phyloP scores from a whole-genome alignment of 1,139 yeast genomes.

The Insectozyma bohioensis region DNA sequence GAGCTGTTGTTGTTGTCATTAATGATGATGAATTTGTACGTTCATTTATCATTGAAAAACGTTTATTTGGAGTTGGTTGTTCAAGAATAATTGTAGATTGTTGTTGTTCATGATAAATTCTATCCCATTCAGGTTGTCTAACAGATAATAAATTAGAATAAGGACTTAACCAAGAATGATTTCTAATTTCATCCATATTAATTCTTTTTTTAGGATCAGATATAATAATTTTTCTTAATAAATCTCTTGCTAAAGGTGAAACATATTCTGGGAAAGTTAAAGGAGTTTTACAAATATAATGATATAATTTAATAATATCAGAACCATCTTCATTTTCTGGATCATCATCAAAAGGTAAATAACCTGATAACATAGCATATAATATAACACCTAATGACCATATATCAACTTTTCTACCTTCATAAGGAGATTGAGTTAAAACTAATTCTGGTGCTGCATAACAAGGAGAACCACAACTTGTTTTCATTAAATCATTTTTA shows the following conservation, averaged over 20 bases:
- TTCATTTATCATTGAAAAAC: constrained; percentile 49
- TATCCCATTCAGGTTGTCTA: constrained; percentile 90
- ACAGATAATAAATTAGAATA: constrained; percentile 80
- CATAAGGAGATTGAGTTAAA: constrained; percentile 81
- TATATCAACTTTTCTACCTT: constrained; percentile 92
- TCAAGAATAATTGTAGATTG: constrained; percentile 11
- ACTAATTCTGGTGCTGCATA: constrained; percentile 98
- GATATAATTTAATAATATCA: constrained; percentile 86
- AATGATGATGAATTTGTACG: constrained; percentile 40
- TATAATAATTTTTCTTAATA: constrained; percentile 79
- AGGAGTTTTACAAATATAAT: constrained; percentile 87
- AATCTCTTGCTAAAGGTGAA: constrained; percentile 87
- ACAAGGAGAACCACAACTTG: constrained; percentile 97
- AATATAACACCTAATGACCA: constrained; percentile 97
- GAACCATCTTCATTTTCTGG: constrained; percentile 96
- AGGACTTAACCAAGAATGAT: constrained; percentile 85
- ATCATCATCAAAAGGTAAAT: constrained; percentile 96
- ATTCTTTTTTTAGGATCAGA: constrained; percentile 84
- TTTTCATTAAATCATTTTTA: constrained; percentile 80
- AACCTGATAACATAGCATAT: constrained; percentile 97
- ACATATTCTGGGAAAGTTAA: constrained; percentile 94
- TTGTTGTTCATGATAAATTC: constrained; percentile 39
- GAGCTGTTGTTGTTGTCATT: constrained; percentile 17
- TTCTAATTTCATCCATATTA: constrained; percentile 63
- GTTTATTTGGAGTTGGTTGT: constrained; percentile 26